Evolutionary conservation across 139 green algal genomes (phyloP).

Genomic region (Haematococcus sp.): DNA sequence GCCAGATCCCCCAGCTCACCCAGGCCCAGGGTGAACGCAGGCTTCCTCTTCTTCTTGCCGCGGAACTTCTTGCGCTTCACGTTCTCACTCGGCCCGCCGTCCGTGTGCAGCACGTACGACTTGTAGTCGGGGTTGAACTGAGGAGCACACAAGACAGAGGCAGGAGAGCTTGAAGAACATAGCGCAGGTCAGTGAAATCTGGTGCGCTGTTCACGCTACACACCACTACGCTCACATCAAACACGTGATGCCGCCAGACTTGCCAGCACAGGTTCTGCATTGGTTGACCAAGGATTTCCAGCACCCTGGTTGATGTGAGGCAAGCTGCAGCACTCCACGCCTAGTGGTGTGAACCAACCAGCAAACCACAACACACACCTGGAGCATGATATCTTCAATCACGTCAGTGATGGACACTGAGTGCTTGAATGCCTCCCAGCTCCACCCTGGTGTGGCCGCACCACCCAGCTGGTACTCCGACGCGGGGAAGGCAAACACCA

Average conservation of each 20-base stretch:
- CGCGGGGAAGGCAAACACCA: slow-evolving; percentile 89
- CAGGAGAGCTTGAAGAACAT: too few relatives aligned
- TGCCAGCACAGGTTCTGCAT: background rate
- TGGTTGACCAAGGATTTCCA: background rate
- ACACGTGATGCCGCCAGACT: background rate
- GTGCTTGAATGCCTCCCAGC: slow-evolving; percentile 64
- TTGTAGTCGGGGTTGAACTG: slow-evolving; percentile 91
- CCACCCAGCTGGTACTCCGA: slow-evolving; percentile 71
- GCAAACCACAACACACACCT: slow-evolving; percentile 40
- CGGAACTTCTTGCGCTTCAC: slow-evolving; percentile 59
- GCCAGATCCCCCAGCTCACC: background rate
- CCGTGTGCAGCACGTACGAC: slow-evolving; percentile 90
- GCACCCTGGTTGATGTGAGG: too few relatives aligned
- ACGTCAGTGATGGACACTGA: slow-evolving; percentile 87
- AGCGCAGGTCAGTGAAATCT: background rate
- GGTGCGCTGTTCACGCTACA: background rate
- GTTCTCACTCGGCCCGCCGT: slow-evolving; percentile 56
- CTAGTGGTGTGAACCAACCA: too few relatives aligned
- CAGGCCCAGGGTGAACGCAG: background rate
- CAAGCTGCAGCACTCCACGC: too few relatives aligned
- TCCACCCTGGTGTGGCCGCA: slow-evolving; percentile 14
- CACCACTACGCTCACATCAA: background rate
- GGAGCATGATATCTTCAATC: slow-evolving; percentile 83
- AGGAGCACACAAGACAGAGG: background rate
- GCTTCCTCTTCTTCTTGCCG: slow-evolving; percentile 31